These are phyloP conservation scores for Ophiostoma sp. DNA, from an alignment of 2,329 filamentous ascomycete species.

Conservation along the genomic window DNA sequence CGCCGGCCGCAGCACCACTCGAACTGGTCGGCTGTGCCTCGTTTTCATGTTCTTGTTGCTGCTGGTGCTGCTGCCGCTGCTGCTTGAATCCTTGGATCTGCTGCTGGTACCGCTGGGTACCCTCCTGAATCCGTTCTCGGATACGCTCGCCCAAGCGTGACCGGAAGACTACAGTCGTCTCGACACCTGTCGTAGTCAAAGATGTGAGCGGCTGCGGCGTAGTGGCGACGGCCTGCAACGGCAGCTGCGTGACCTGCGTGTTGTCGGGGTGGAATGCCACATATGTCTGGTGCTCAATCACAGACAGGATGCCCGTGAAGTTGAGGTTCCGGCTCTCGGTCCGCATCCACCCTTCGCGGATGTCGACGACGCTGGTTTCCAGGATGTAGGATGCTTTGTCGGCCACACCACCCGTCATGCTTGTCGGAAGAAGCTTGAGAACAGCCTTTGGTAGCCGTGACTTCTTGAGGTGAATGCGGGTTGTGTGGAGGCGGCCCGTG, in stretches of 20 bases:
- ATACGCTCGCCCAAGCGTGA: slow-evolving; percentile 63
- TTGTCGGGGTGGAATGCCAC: slow-evolving; percentile 32
- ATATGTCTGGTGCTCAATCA: slow-evolving; percentile 71
- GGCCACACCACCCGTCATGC: slow-evolving; percentile 58
- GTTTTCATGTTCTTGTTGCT: slow-evolving; percentile 25
- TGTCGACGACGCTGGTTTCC: slow-evolving; percentile 72
- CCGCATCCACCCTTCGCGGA: slow-evolving; percentile 75
- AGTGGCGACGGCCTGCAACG: background rate
- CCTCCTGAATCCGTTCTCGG: slow-evolving; percentile 48
- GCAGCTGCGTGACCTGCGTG: background rate
- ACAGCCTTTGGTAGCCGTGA: slow-evolving; percentile 70
- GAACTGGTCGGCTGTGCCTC: background rate
- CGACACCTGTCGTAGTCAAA: slow-evolving; percentile 55
- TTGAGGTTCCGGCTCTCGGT: slow-evolving; percentile 77
- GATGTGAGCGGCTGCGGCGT: background rate
- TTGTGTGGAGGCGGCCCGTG: slow-evolving; percentile 71
- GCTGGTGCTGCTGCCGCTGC: slow-evolving; percentile 23
- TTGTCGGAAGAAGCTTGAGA: slow-evolving; percentile 67
- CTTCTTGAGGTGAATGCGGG: slow-evolving; percentile 75
- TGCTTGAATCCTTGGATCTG: slow-evolving; percentile 26
- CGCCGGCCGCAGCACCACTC: background rate
- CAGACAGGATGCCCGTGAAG: slow-evolving; percentile 72
- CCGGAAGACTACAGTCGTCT: slow-evolving; percentile 67
- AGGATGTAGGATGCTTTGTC: slow-evolving; percentile 75
- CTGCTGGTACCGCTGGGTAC: slow-evolving; percentile 30